Evolutionary conservation across 176 grass and related monocot genomes (phyloP).

Genomic region (Aegilops tauschii): DNA sequence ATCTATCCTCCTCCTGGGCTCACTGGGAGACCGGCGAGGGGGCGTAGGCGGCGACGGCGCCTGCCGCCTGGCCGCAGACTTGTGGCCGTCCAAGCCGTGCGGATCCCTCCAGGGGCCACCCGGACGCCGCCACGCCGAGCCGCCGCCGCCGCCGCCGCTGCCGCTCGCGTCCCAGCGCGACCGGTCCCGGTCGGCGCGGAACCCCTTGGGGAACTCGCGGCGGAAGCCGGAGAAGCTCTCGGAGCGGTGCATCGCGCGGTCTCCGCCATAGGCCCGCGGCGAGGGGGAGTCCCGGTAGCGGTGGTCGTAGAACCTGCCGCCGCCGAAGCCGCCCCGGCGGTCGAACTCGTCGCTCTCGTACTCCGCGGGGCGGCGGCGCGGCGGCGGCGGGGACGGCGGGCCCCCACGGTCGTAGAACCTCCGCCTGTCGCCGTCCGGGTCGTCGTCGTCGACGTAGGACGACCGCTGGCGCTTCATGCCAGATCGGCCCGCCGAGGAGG

Average conservation of each 20-base stretch:
- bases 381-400: constrained; percentile 14
- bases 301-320: constrained; percentile 40
- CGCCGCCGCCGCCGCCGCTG: neutral
- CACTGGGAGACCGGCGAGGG: constrained; percentile 32
- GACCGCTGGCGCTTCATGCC: constrained; percentile 87
- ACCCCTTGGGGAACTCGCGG: constrained; percentile 83
- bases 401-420: constrained; percentile 43
- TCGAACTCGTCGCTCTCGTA: constrained; percentile 53
- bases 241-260: constrained; percentile 52
- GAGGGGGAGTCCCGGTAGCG: constrained; percentile 58
- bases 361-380: constrained; percentile 31
- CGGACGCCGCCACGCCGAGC: constrained; percentile 54
- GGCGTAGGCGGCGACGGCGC: constrained; percentile 36
- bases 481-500: neutral
- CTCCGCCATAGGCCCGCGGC: constrained; percentile 44
- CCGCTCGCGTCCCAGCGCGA: constrained; percentile 48
- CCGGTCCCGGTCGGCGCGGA: constrained; percentile 78
- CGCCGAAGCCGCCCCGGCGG: constrained; percentile 47
- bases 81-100: constrained; percentile 27
- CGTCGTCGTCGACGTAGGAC: constrained; percentile 48
- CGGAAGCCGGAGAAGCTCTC: constrained; percentile 84
- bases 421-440: constrained; percentile 52
- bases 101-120: constrained; percentile 38
- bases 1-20: constrained; percentile 40
- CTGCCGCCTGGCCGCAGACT: constrained; percentile 23